These are phyloP conservation scores for Toxoplasma gondii DNA, from an alignment of 169 alveolate species.

Conservation along the genomic window DNA sequence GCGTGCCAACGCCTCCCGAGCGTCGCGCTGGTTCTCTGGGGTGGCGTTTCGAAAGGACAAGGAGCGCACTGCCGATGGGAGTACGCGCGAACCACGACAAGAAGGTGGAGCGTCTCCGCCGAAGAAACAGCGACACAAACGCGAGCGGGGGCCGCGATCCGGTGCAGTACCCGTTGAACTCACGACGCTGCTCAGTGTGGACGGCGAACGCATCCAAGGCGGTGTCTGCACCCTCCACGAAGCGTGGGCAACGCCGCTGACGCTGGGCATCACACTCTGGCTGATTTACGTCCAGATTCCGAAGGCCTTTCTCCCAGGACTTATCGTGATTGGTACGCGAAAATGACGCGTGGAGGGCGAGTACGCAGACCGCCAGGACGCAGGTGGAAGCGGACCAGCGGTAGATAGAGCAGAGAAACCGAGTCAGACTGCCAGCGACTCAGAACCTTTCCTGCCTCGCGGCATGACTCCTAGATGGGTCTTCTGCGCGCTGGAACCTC, in stretches of 20 bases:
- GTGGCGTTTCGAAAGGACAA: no score
- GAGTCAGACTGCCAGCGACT: no score
- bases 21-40: background rate
- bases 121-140: background rate
- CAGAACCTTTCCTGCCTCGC: no score
- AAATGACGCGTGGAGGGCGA: background rate
- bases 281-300: slow-evolving; percentile 49
- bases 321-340: slow-evolving; percentile 33
- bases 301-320: slow-evolving; percentile 37
- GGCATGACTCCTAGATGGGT: no score
- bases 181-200: slow-evolving; percentile 46
- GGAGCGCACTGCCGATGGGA: no score
- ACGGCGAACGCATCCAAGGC: slow-evolving; percentile 52
- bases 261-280: background rate
- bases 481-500: no score
- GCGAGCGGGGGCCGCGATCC: background rate
- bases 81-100: background rate
- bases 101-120: background rate
- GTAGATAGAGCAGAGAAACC: no score
- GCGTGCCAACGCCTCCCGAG: no score
- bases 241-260: slow-evolving; percentile 62
- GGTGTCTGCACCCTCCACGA: slow-evolving; percentile 42
- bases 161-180: slow-evolving; percentile 35
- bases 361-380: no score
- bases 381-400: no score